Conservation (phyloP, 208 protist species). For the Zelonia costaricensis region DNA sequence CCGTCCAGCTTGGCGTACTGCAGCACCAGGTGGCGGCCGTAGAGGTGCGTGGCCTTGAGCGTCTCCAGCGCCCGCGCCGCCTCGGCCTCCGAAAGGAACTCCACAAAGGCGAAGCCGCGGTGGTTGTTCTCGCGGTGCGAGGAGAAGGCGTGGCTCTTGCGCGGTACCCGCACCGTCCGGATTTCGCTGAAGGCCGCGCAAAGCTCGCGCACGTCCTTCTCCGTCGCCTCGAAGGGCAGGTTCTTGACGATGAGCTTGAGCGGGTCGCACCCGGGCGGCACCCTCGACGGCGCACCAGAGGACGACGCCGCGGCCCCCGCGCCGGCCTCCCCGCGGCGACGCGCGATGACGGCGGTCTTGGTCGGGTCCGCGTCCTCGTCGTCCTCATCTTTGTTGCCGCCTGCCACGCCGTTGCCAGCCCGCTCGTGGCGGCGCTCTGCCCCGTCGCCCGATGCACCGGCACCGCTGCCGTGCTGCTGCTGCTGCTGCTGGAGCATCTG, state of each 20-base stretch:
- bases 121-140: constrained; percentile 88
- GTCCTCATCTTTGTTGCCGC: too few relatives aligned
- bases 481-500: constrained; percentile 26
- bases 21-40: constrained; percentile 97
- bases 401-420: too few relatives aligned
- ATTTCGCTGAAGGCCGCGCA: constrained; percentile 96
- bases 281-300: not conserved
- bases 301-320: not conserved
- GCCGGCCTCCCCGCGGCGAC: constrained; percentile 8
- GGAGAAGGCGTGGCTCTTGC: constrained; percentile 89
- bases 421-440: not conserved
- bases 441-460: not conserved
- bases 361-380: constrained; percentile 28
- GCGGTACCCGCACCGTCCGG: constrained; percentile 96
- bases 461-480: constrained; percentile 16
- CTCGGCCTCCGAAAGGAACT: constrained; percentile 97
- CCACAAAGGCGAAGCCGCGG: constrained; percentile 98
- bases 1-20: constrained; percentile 95
- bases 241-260: constrained; percentile 98
- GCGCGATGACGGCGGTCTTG: constrained; percentile 31
- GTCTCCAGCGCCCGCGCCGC: constrained; percentile 92
- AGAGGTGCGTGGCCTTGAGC: constrained; percentile 96
- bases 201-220: constrained; percentile 95
- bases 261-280: constrained; percentile 83
- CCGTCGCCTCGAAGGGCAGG: constrained; percentile 98